Evolutionary conservation across 345 rosid genomes (phyloP), one percentile per base, ranked within the genome.

Genomic region (Linum tenue): DNA sequence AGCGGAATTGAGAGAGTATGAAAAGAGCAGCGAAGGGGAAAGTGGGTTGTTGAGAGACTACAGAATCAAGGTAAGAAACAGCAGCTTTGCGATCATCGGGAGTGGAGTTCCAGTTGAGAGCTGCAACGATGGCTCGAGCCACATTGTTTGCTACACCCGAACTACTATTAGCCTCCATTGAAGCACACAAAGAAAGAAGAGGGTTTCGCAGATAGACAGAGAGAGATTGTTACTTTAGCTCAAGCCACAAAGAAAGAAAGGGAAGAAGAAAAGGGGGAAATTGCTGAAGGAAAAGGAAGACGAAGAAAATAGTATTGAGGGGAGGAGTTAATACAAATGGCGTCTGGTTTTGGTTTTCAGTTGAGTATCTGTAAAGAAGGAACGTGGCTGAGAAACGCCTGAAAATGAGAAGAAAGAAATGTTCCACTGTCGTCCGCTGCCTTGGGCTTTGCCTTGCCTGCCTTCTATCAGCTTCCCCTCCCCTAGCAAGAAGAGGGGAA

Each of bases 71-170:
- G 69, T 70, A 94, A 56, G 82, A 74, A 51, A 83, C 77, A 11
- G 97, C 99, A 2, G 88, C 86, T 69, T 82, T 83, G 72, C 97
- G 97, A 71, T 85, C 81, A 40, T 86, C 92, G 5, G 92, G 76
- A 37, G 86, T 61, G 35, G 96, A 86, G 72, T 64, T 81, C 83
- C 88, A 90, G 79, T 83, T 96, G 64, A 90, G 87, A 58, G 90
- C 90, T 14, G 96, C 82, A 74, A 73, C 76, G 55, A 88, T 81
- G 48, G 99, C 99, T 69, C 81, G 63, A 35, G 97, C 97, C 65
- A 92, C 90, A 82, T 80, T 86, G 74, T 80, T 83, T 53, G 86
- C 88, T 3, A 71, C 73, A 68, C 57, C 69, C 57, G 5, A 39
- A 41, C 62, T 74, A 39, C 64, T 67, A 64, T 44, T 55, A 14